Conservation (phyloP, 305 asterid species). For the Rubia balearica region DNA sequence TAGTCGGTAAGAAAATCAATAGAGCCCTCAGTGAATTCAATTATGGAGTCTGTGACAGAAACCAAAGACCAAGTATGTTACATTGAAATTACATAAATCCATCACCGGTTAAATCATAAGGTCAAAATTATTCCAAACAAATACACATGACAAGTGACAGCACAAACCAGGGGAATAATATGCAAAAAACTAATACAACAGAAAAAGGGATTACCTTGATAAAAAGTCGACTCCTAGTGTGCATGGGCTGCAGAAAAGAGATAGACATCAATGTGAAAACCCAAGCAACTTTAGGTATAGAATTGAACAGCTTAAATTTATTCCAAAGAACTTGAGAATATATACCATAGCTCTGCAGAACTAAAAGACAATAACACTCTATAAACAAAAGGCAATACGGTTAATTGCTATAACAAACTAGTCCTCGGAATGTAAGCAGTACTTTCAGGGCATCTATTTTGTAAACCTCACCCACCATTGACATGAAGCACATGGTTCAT, state of each 20-base stretch:
- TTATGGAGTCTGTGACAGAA: neutral
- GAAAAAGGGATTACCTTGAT: constrained; percentile 54
- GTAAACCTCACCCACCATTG: neutral
- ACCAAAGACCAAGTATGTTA: neutral
- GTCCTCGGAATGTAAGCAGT: neutral
- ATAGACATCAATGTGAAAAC: constrained; percentile 9
- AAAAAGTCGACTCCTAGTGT: constrained; percentile 65
- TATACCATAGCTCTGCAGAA: neutral
- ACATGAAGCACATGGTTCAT: neutral
- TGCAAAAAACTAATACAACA: constrained; percentile 4
- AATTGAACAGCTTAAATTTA: neutral
- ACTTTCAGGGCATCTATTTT: neutral
- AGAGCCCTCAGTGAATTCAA: neutral
- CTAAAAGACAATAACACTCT: neutral
- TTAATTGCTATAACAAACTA: neutral
- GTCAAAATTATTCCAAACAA: neutral
- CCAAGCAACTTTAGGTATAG: neutral
- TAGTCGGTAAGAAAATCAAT: neutral
- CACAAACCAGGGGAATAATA: constrained; percentile 7
- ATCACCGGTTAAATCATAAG: neutral
- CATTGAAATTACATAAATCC: neutral
- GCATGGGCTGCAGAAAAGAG: constrained; percentile 61
- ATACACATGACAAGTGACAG: constrained; percentile 7
- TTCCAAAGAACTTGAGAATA: constrained; percentile 2
- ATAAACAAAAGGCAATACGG: neutral